Evolutionary conservation across 2,329 filamentous ascomycete species (phyloP).

Genomic region (Fusarium brachygibbosum): DNA sequence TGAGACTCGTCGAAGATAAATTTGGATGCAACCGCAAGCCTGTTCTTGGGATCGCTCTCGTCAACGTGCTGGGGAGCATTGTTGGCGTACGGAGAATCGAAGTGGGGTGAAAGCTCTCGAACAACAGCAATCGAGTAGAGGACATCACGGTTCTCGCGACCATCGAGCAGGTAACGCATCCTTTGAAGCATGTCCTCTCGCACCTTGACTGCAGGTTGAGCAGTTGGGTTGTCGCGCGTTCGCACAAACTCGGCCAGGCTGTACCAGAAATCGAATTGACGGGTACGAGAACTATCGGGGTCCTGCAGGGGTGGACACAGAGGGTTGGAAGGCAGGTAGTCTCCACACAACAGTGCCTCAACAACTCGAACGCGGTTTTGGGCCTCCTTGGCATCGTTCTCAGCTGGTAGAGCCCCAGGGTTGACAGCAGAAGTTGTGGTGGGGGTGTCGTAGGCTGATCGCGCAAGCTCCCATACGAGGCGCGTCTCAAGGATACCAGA

Average conservation of each 20-base stretch:
- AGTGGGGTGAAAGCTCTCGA: conserved; percentile 78
- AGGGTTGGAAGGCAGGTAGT: conserved; percentile 71
- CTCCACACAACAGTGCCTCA: conserved; percentile 81
- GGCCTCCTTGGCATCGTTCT: conserved; percentile 73
- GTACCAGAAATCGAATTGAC: conserved; percentile 87
- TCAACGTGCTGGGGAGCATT: conserved; percentile 71
- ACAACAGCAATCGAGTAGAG: conserved; percentile 90
- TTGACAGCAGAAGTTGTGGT: conserved; percentile 52
- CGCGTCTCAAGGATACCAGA: conserved; percentile 69
- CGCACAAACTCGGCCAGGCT: conserved; percentile 76
- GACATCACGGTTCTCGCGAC: conserved; percentile 88
- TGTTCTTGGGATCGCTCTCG: conserved; percentile 75
- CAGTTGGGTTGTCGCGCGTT: conserved; percentile 68
- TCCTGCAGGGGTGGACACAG: conserved; percentile 64
- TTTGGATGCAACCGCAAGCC: conserved; percentile 76
- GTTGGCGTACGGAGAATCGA: conserved; percentile 69
- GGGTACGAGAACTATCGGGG: conserved; percentile 66
- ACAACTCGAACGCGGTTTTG: conserved; percentile 80
- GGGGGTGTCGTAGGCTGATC: conserved; percentile 60
- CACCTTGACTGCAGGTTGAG: conserved; percentile 59
- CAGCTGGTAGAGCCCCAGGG: conserved; percentile 58
- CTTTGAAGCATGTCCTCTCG: conserved; percentile 75
- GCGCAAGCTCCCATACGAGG: conserved; percentile 71
- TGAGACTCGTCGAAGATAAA: conserved; percentile 76
- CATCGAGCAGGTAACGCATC: conserved; percentile 79